These are phyloP conservation scores for Podila minutissima DNA, from an alignment of 192 early-diverging fungal species.

Conservation along the genomic window DNA sequence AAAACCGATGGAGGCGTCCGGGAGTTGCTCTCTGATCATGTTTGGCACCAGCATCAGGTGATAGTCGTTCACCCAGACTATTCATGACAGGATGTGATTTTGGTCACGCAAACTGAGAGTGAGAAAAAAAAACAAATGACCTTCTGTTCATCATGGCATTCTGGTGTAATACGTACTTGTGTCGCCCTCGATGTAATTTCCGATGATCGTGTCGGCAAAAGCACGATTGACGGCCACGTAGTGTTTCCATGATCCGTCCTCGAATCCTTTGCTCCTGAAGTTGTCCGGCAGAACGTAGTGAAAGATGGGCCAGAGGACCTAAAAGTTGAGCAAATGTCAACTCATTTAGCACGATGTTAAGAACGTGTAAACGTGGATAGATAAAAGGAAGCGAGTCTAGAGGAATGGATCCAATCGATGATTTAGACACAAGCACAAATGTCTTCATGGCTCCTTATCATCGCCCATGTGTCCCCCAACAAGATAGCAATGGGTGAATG, in stretches of 20 bases:
- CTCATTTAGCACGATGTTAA: too few species aligned
- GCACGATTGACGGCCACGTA: slow-evolving; percentile 84
- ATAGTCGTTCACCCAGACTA: slow-evolving; percentile 98
- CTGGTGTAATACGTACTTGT: slow-evolving; percentile 67
- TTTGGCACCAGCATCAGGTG: slow-evolving; percentile 93
- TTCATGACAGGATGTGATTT: neutral
- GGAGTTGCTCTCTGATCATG: slow-evolving; percentile 86
- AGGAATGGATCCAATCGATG: too few species aligned
- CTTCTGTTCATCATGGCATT: too few species aligned
- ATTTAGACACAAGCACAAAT: too few species aligned
- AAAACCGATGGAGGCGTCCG: slow-evolving; percentile 91
- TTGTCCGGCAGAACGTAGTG: slow-evolving; percentile 95
- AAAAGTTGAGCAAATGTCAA: neutral
- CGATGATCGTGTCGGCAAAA: slow-evolving; percentile 85
- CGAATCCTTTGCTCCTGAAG: slow-evolving; percentile 80
- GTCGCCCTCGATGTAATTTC: slow-evolving; percentile 83
- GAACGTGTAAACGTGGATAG: too few species aligned
- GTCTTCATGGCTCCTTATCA: too few species aligned
- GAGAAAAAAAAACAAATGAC: too few species aligned
- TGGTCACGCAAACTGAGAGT: too few species aligned
- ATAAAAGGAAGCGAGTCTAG: too few species aligned
- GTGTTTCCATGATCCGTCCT: slow-evolving; percentile 83
- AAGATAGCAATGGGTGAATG: too few species aligned
- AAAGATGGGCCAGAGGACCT: slow-evolving; percentile 96
- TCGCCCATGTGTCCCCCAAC: too few species aligned